Percentiles rank a stretch among this genome's conserved stretches.
These are phyloP conservation scores for Ormosia emarginata DNA, from an alignment of 306 rosid species.

Conservation along the genomic window DNA sequence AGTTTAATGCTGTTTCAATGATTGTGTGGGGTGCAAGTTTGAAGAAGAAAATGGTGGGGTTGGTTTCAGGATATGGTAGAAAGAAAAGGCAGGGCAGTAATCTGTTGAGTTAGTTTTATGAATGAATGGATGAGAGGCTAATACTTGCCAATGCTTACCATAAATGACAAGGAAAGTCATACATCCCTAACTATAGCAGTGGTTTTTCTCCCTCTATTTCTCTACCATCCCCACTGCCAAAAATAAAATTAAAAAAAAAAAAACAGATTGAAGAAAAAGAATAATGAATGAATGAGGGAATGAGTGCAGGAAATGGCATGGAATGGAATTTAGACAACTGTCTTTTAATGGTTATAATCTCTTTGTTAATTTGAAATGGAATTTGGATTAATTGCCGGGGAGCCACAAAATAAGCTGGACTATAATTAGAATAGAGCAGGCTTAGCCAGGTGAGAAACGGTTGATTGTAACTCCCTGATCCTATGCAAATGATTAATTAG, in stretches of 20 bases:
- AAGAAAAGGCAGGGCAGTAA: background rate
- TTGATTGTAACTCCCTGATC: background rate
- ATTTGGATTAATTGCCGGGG: conserved; percentile 20
- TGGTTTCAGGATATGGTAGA: background rate
- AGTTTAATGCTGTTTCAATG: background rate
- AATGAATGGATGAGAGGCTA: conserved; percentile 43
- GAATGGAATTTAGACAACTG: background rate
- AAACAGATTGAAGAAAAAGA: conserved; percentile 13
- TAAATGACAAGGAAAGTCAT: conserved; percentile 26
- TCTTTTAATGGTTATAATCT: background rate
- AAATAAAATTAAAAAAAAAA: no score
- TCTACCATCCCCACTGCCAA: conserved; percentile 17
- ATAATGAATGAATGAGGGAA: background rate
- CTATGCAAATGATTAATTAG: background rate
- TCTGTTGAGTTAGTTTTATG: conserved; percentile 28
- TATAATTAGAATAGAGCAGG: conserved; percentile 26
- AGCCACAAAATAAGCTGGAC: conserved; percentile 21
- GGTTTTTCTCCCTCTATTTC: conserved; percentile 18
- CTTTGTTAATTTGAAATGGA: background rate
- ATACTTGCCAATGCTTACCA: background rate
- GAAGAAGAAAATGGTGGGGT: conserved; percentile 29
- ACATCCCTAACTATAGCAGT: conserved; percentile 23
- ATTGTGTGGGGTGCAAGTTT: conserved; percentile 34
- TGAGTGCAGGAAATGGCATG: background rate
- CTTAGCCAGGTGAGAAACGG: background rate